Conservation (phyloP, 176 grass and related monocot species). For the Puya raimondii region DNA sequence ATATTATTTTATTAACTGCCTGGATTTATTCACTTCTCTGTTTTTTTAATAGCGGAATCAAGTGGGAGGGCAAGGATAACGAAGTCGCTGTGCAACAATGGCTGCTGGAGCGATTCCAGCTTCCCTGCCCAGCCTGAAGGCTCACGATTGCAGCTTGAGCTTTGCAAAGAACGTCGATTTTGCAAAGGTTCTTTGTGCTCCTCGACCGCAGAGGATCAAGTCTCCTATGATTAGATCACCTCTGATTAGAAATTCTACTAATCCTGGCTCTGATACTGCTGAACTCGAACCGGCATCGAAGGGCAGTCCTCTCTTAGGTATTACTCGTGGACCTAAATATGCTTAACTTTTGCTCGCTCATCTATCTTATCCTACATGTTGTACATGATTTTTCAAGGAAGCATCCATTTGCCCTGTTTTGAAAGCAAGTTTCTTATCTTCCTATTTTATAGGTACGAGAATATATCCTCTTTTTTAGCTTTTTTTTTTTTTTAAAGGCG, state of each 20-base stretch:
- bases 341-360: constrained; percentile 2
- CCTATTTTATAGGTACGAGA: too few relatives aligned
- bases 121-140: constrained; percentile 51
- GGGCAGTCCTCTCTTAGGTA: constrained; percentile 96
- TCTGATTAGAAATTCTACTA: constrained; percentile 43
- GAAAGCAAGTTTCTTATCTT: too few relatives aligned
- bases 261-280: constrained; percentile 69
- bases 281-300: constrained; percentile 89
- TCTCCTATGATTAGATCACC: constrained; percentile 32
- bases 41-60: neutral
- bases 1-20: too few relatives aligned
- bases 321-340: neutral
- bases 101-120: constrained; percentile 51
- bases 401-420: too few relatives aligned
- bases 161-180: constrained; percentile 78
- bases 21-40: too few relatives aligned
- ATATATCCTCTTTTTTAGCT: too few relatives aligned
- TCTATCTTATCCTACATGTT: neutral
- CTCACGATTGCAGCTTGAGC: constrained; percentile 41
- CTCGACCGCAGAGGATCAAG: constrained; percentile 18
- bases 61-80: neutral
- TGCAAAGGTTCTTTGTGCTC: constrained; percentile 46
- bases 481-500: too few relatives aligned
- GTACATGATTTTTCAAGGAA: too few relatives aligned
- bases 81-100: constrained; percentile 16